A percentile compares a stretch with the other conserved stretches of the same genome.
phyloP scores from a whole-genome alignment of 202 grass and related monocot species.

The Hordeum pubiflorum region DNA sequence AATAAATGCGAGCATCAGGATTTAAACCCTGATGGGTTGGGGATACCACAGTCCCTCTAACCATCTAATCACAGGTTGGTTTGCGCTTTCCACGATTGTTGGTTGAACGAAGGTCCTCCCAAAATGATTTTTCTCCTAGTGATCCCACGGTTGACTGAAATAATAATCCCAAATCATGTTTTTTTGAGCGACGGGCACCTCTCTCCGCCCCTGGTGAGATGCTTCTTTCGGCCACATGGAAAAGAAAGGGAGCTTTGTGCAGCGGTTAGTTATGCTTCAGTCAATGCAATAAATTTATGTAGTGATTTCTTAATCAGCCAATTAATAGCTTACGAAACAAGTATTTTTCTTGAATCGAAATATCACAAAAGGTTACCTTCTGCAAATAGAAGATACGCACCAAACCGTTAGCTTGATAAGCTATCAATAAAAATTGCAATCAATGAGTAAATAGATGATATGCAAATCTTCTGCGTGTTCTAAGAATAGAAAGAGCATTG shows the following conservation, averaged over 20 bases:
- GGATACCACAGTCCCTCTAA: too few species aligned
- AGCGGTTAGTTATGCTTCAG: not conserved
- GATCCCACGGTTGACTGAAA: not conserved
- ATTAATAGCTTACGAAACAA: too few species aligned
- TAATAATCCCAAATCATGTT: not conserved
- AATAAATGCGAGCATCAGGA: too few species aligned
- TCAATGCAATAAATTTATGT: not conserved
- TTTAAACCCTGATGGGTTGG: too few species aligned
- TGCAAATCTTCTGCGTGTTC: not conserved
- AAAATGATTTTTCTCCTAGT: slow-evolving; percentile 58
- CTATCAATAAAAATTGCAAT: too few species aligned
- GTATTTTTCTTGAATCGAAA: too few species aligned
- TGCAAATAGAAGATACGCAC: too few species aligned
- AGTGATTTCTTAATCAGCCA: not conserved
- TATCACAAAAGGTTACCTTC: too few species aligned
- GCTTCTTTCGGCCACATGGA: not conserved
- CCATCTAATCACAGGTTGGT: too few species aligned
- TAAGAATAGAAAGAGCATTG: not conserved
- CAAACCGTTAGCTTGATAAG: too few species aligned
- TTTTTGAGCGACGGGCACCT: not conserved
- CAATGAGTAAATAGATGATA: too few species aligned
- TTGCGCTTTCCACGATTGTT: slow-evolving; percentile 74
- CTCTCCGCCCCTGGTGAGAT: not conserved
- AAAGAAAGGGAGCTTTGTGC: not conserved
- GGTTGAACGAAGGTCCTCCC: slow-evolving; percentile 58